Percentiles rank a stretch among this genome's conserved stretches.
Conservation (phyloP, 2,329 filamentous ascomycete species). For the Thermothelomyces thermophilus region DNA sequence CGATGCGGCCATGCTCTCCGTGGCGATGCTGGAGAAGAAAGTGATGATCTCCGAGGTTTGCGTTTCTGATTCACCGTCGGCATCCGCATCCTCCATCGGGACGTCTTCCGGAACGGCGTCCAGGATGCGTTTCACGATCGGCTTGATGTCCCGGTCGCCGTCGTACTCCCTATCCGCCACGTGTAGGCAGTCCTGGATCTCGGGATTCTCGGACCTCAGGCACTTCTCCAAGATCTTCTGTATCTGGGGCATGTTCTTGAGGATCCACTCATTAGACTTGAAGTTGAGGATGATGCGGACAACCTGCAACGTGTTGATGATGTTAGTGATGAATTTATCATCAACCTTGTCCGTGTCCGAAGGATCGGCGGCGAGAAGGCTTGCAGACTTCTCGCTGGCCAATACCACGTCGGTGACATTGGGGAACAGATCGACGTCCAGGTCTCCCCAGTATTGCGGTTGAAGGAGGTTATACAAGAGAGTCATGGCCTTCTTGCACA, state of each 20-base stretch:
- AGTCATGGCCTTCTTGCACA: conserved; percentile 77
- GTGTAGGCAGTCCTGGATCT: conserved; percentile 90
- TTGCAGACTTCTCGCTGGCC: conserved; percentile 67
- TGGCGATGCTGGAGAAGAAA: conserved; percentile 77
- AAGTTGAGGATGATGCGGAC: conserved; percentile 82
- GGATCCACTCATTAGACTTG: conserved; percentile 85
- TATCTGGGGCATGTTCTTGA: conserved; percentile 66
- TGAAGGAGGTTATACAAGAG: conserved; percentile 80
- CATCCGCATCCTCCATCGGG: conserved; percentile 68
- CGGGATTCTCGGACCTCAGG: conserved; percentile 78
- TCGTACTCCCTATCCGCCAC: conserved; percentile 63
- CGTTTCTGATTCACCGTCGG: conserved; percentile 74
- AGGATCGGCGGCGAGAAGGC: conserved; percentile 52
- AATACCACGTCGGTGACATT: conserved; percentile 85
- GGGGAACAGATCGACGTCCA: conserved; percentile 85
- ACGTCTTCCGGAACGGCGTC: conserved; percentile 79
- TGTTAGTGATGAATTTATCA: conserved; percentile 76
- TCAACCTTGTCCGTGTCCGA: conserved; percentile 66
- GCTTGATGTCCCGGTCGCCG: conserved; percentile 62
- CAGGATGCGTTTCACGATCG: conserved; percentile 74
- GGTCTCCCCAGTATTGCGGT: conserved; percentile 81
- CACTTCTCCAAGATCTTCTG: conserved; percentile 89
- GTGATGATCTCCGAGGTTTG: conserved; percentile 81
- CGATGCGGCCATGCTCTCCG: conserved; percentile 73
- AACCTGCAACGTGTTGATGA: conserved; percentile 91